Conservation (phyloP, 805 yeast species). For the Saturnispora silvae region DNA sequence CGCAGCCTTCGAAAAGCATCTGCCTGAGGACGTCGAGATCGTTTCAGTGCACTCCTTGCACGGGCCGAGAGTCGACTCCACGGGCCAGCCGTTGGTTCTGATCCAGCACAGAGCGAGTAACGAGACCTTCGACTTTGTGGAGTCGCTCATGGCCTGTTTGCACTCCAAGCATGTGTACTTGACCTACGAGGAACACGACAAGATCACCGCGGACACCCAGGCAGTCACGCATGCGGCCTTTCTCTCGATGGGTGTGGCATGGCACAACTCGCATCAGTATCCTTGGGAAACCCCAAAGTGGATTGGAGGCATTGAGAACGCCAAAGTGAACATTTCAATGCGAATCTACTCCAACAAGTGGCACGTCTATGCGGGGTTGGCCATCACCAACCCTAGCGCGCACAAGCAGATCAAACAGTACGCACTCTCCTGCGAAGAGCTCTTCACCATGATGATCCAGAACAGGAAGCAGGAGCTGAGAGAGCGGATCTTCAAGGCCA, state of each 20-base stretch:
- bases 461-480: constrained; percentile 48
- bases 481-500: constrained; percentile 54
- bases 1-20: constrained; percentile 61
- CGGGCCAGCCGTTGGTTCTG: constrained; percentile 87
- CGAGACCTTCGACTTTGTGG: constrained; percentile 50
- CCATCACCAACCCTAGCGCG: constrained; percentile 91
- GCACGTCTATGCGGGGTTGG: constrained; percentile 97
- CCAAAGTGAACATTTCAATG: constrained; percentile 85
- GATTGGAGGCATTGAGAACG: constrained; percentile 93
- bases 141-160: constrained; percentile 55
- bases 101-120: constrained; percentile 61
- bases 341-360: constrained; percentile 89
- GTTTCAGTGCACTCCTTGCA: constrained; percentile 86
- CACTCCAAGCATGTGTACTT: constrained; percentile 68
- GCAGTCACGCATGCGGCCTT: constrained; percentile 98
- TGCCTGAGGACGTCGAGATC: constrained; percentile 75
- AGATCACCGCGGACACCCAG: constrained; percentile 95
- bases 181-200: constrained; percentile 83
- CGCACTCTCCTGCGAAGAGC: constrained; percentile 70
- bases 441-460: constrained; percentile 75
- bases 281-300: constrained; percentile 87
- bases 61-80: constrained; percentile 83
- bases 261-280: constrained; percentile 73
- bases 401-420: constrained; percentile 86
- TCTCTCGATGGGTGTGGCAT: constrained; percentile 92